Conservation (phyloP, 148 eudicot genomes). For the Chenopodium album region DNA sequence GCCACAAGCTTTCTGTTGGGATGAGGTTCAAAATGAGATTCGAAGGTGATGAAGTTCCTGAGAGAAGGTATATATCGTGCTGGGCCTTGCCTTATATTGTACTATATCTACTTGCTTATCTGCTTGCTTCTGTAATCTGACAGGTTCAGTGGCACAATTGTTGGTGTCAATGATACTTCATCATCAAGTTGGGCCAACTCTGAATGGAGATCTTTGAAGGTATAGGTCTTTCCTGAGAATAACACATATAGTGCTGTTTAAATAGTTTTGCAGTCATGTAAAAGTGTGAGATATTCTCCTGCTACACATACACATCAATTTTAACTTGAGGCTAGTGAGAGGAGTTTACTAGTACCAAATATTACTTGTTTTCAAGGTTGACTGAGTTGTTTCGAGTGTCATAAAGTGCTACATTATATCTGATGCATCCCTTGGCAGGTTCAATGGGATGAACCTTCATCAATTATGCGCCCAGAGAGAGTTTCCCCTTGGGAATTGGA, state of each 20-base stretch:
- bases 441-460: slow-evolving; percentile 97
- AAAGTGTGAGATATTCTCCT: not conserved
- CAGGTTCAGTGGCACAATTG: slow-evolving; percentile 95
- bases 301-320: not conserved
- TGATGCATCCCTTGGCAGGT: slow-evolving; percentile 46
- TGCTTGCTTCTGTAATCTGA: slow-evolving; percentile 15
- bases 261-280: not conserved
- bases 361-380: not conserved
- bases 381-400: not conserved
- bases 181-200: slow-evolving; percentile 79
- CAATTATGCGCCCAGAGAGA: slow-evolving; percentile 74
- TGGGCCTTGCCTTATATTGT: not conserved
- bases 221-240: slow-evolving; percentile 21
- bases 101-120: not conserved
- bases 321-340: not conserved
- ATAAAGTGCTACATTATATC: not conserved
- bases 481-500: slow-evolving; percentile 97
- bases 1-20: slow-evolving; percentile 76
- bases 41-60: slow-evolving; percentile 96
- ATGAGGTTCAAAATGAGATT: slow-evolving; percentile 97
- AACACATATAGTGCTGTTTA: not conserved
- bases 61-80: slow-evolving; percentile 60
- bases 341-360: not conserved
- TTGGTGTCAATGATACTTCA: slow-evolving; percentile 65
- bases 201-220: slow-evolving; percentile 96